These are phyloP conservation scores for Micromonas commoda DNA, from an alignment of 139 green algal species.

Conservation along the genomic window DNA sequence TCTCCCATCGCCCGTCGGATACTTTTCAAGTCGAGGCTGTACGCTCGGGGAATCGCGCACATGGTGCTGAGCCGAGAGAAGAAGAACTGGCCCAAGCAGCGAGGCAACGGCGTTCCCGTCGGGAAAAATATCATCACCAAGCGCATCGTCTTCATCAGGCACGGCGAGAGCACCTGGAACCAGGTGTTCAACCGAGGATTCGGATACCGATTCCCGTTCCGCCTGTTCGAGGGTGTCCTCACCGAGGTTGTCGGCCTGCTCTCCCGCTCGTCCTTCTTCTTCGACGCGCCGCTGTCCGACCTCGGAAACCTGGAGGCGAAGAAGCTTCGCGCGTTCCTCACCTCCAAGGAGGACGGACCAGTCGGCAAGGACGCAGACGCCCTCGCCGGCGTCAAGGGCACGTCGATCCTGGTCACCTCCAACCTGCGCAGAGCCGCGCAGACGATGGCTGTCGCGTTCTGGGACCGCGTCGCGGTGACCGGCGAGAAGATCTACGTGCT, in stretches of 20 bases:
- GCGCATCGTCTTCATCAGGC: slow-evolving; percentile 23
- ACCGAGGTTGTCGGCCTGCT: slow-evolving; percentile 12
- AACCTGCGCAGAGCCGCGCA: slow-evolving; percentile 24
- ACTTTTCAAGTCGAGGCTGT: not conserved
- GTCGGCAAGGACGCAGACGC: not conserved
- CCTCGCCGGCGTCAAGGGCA: not conserved
- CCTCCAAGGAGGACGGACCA: not conserved
- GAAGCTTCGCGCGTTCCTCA: slow-evolving; percentile 14
- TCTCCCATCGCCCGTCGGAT: not conserved
- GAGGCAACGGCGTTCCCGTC: no score
- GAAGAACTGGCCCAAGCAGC: not conserved
- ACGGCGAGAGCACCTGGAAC: slow-evolving; percentile 33
- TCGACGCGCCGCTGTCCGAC: slow-evolving; percentile 19
- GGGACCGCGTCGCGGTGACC: not conserved
- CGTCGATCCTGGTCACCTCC: slow-evolving; percentile 10
- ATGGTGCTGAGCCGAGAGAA: slow-evolving; percentile 7
- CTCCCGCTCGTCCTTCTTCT: slow-evolving; percentile 15
- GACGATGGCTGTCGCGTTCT: slow-evolving; percentile 12
- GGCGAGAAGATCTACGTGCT: slow-evolving; percentile 19
- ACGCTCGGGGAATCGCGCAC: not conserved
- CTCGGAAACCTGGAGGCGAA: not conserved
- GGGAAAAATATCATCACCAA: no score
- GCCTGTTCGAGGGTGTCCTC: slow-evolving; percentile 3
- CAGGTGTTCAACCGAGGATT: slow-evolving; percentile 31
- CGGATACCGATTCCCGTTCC: slow-evolving; percentile 4